These are phyloP conservation scores for Talaromyces stipitatus DNA, from an alignment of 495 filamentous ascomycete genomes.

Conservation along the genomic window DNA sequence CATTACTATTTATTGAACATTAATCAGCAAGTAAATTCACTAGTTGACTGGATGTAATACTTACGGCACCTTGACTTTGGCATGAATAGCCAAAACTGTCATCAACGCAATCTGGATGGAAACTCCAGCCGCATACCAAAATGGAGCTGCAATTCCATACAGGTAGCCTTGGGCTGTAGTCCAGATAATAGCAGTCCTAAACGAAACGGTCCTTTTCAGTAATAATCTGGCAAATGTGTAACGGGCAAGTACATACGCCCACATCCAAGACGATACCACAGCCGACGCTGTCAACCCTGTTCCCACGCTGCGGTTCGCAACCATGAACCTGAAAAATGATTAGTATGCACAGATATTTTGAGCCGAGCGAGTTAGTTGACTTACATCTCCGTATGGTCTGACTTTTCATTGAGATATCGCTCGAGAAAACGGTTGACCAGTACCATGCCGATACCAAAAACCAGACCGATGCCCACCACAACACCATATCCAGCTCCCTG, in stretches of 20 bases:
- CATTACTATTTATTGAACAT: constrained; percentile 15
- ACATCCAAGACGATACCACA: constrained; percentile 43
- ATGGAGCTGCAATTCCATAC: constrained; percentile 27
- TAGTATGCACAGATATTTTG: constrained; percentile 9
- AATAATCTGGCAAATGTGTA: not conserved
- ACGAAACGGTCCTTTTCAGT: constrained; percentile 8
- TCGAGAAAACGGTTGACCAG: not conserved
- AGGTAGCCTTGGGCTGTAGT: constrained; percentile 31
- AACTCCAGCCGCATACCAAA: constrained; percentile 35
- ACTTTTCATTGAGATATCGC: not conserved
- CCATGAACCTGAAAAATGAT: constrained; percentile 29
- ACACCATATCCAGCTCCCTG: not conserved
- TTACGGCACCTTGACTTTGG: constrained; percentile 41
- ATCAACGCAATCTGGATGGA: constrained; percentile 35
- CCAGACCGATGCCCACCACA: not conserved
- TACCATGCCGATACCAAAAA: not conserved
- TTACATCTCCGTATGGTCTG: constrained; percentile 8
- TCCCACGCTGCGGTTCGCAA: constrained; percentile 39
- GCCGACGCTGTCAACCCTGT: constrained; percentile 43
- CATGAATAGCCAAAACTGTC: constrained; percentile 30
- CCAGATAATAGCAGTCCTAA: constrained; percentile 12
- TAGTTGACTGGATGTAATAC: constrained; percentile 14
- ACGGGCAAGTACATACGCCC: constrained; percentile 30
- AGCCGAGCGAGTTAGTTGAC: too few relatives aligned
- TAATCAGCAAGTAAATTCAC: constrained; percentile 18